phyloP scores from a whole-genome alignment of 805 yeast genomes.

The Candida oleophila region DNA sequence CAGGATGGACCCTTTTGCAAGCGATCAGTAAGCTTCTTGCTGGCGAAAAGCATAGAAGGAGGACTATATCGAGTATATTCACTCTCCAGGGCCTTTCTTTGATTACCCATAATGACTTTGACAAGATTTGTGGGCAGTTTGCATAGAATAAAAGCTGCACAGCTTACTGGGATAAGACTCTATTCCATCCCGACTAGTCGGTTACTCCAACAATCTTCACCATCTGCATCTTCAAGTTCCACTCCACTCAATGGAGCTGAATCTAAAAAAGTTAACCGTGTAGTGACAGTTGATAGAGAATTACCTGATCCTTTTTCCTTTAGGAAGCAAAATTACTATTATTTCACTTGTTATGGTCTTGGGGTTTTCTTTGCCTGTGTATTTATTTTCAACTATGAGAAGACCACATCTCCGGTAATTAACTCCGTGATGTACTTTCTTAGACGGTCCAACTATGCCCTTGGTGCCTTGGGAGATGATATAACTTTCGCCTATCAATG shows the following conservation, averaged over 20 bases:
- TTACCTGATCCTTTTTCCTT: constrained; percentile 77
- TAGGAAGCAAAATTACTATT: constrained; percentile 48
- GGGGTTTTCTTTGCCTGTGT: constrained; percentile 39
- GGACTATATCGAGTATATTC: no score
- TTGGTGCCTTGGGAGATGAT: constrained; percentile 66
- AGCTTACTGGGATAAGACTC: background rate
- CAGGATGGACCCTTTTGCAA: no score
- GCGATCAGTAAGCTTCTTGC: no score
- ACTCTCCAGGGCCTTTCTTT: no score
- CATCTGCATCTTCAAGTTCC: background rate
- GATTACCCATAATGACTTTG: background rate
- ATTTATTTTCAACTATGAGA: constrained; percentile 89
- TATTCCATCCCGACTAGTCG: background rate
- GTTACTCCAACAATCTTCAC: background rate
- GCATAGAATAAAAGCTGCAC: background rate
- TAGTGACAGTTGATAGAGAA: constrained; percentile 68
- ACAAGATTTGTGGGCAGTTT: background rate
- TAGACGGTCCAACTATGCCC: constrained; percentile 69
- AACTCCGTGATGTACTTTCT: constrained; percentile 82
- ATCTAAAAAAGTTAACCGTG: background rate
- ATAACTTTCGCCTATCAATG: constrained; percentile 69
- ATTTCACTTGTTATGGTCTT: constrained; percentile 47
- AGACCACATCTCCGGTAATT: constrained; percentile 84
- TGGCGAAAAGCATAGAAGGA: no score
- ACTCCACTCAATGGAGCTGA: background rate